These are phyloP conservation scores for Luffa aegyptiaca DNA, from an alignment of 306 rosid species.

Conservation along the genomic window DNA sequence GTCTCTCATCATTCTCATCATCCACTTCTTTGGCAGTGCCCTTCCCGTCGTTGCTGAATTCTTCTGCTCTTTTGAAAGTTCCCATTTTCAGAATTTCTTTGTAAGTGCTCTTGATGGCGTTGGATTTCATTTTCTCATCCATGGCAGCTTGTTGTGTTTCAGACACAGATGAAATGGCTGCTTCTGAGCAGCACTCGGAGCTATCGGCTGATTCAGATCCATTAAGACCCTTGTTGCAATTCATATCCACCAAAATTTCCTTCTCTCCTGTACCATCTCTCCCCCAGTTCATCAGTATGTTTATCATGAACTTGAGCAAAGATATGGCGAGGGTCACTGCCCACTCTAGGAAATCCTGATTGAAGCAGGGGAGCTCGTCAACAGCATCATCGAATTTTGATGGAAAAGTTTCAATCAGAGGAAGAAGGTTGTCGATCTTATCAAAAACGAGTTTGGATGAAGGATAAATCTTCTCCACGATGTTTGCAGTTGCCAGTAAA, in stretches of 20 bases:
- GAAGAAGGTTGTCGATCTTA: slow-evolving; percentile 41
- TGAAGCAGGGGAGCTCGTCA: slow-evolving; percentile 19
- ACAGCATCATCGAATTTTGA: slow-evolving; percentile 31
- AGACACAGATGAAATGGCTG: slow-evolving; percentile 18
- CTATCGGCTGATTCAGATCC: neutral
- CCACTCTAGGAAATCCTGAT: slow-evolving; percentile 28
- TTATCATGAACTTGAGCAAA: slow-evolving; percentile 31
- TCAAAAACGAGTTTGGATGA: slow-evolving; percentile 32
- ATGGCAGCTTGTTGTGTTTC: slow-evolving; percentile 11
- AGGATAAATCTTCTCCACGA: slow-evolving; percentile 41
- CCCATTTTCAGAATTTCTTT: slow-evolving; percentile 34
- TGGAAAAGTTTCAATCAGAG: slow-evolving; percentile 24
- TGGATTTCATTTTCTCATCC: neutral
- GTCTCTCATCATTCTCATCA: neutral
- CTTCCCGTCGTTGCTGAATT: too few species aligned
- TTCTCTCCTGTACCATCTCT: slow-evolving; percentile 23
- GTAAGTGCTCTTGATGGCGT: slow-evolving; percentile 20
- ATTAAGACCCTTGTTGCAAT: slow-evolving; percentile 1
- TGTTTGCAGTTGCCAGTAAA: slow-evolving; percentile 26
- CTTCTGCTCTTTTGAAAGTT: neutral
- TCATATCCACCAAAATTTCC: slow-evolving; percentile 40
- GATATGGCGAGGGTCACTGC: slow-evolving; percentile 23
- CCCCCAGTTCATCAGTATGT: slow-evolving; percentile 24
- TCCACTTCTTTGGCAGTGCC: neutral
- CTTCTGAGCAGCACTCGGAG: neutral